These are phyloP conservation scores for Herpetospermum pedunculosum DNA, from an alignment of 306 rosid species.

Conservation along the genomic window DNA sequence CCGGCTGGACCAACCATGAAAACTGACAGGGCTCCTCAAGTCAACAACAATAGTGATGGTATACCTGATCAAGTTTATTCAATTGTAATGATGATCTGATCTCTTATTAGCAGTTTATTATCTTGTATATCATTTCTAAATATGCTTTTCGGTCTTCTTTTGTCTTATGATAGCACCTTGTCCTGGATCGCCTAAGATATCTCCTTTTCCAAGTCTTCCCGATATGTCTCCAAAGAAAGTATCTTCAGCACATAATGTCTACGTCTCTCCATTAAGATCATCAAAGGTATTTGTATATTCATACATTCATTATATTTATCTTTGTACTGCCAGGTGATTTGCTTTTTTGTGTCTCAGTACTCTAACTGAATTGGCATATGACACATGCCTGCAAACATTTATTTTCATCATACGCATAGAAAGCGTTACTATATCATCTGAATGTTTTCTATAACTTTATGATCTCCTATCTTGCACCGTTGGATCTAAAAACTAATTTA, in stretches of 20 bases:
- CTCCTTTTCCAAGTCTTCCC: constrained; percentile 87
- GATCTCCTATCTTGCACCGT: neutral
- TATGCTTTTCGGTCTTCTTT: constrained; percentile 11
- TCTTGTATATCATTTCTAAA: constrained; percentile 15
- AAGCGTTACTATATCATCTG: neutral
- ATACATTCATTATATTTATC: neutral
- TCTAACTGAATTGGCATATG: neutral
- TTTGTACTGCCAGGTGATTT: neutral
- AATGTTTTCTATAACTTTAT: neutral
- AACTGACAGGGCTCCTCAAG: constrained; percentile 49
- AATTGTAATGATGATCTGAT: neutral
- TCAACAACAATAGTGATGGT: constrained; percentile 56
- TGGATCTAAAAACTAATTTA: neutral
- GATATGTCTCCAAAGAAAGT: constrained; percentile 99
- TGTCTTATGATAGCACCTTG: constrained; percentile 45
- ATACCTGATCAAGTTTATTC: constrained; percentile 10
- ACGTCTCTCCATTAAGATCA: constrained; percentile 89
- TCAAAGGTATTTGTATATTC: constrained; percentile 61
- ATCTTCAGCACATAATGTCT: constrained; percentile 84
- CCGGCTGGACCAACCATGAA: constrained; percentile 53
- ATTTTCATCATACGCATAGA: neutral
- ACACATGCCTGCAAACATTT: neutral
- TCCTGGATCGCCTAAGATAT: constrained; percentile 88
- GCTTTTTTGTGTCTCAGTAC: neutral
- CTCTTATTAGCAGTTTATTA: neutral